These are phyloP conservation scores for Litchi chinensis DNA, from an alignment of 345 rosid genomes.

Conservation along the genomic window DNA sequence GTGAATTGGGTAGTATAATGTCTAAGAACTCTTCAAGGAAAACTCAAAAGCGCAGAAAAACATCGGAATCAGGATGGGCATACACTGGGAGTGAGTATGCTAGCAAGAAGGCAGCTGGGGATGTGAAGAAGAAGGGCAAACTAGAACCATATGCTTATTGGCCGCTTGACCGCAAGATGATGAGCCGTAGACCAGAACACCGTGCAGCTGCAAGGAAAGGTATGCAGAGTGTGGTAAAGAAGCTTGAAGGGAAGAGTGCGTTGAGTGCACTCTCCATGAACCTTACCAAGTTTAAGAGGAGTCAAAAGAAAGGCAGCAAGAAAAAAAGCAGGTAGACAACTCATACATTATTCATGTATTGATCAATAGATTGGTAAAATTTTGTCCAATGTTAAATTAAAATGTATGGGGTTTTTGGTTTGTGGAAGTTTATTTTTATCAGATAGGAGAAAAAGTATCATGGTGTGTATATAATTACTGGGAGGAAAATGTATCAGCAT, in stretches of 20 bases:
- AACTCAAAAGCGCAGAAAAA: constrained; percentile 68
- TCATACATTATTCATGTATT: neutral
- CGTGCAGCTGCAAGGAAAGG: constrained; percentile 87
- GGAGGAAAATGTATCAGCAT: neutral
- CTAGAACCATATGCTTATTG: constrained; percentile 96
- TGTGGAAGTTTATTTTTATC: neutral
- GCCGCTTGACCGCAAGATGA: constrained; percentile 98
- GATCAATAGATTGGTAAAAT: neutral
- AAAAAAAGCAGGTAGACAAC: constrained; percentile 31
- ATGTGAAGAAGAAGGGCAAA: constrained; percentile 82
- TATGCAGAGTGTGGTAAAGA: constrained; percentile 79
- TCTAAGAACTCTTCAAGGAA: constrained; percentile 54
- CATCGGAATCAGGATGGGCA: constrained; percentile 78
- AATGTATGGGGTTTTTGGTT: neutral
- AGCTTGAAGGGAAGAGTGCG: constrained; percentile 78
- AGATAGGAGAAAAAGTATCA: neutral
- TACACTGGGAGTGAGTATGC: constrained; percentile 86
- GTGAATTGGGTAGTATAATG: constrained; percentile 53
- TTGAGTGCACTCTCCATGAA: constrained; percentile 52
- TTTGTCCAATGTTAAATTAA: neutral
- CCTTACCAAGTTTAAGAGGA: constrained; percentile 28
- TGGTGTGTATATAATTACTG: neutral
- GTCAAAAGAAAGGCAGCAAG: constrained; percentile 47
- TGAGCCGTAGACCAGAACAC: constrained; percentile 89
- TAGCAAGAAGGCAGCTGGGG: constrained; percentile 89